Evolutionary conservation across 345 rosid species (phyloP).

Genomic region (Bretschneidera sinensis): DNA sequence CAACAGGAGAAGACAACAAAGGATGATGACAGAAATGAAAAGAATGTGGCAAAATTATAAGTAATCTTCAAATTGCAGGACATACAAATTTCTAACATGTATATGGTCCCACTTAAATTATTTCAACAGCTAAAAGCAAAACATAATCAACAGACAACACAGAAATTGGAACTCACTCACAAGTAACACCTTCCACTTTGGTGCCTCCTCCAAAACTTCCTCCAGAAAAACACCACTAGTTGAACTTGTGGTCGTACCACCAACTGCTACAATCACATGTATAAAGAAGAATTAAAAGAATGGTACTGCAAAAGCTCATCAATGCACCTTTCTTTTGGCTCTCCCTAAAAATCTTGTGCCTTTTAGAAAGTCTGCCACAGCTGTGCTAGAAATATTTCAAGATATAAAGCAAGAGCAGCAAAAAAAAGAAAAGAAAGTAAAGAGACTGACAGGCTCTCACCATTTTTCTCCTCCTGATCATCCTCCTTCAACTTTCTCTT

Average conservation of each 20-base stretch:
- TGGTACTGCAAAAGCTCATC: background rate
- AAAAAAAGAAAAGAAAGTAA: background rate
- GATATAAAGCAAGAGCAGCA: conserved; percentile 2
- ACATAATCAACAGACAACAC: conserved; percentile 13
- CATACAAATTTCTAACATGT: background rate
- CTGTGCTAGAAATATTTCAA: background rate
- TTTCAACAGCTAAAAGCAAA: background rate
- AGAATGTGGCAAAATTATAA: too few relatives aligned
- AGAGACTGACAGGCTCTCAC: conserved; percentile 20
- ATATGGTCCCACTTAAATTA: background rate
- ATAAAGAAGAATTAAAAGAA: conserved; percentile 12
- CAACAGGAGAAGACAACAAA: conserved; percentile 1
- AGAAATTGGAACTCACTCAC: conserved; percentile 78
- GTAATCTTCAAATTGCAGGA: background rate
- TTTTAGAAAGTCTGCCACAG: conserved; percentile 7
- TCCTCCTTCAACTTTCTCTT: conserved; percentile 56
- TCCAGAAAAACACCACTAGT: conserved; percentile 44
- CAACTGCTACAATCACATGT: conserved; percentile 28
- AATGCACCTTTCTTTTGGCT: background rate
- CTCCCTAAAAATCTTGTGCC: background rate
- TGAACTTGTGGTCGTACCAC: conserved; percentile 33
- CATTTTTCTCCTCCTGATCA: conserved; percentile 29
- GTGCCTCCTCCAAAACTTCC: conserved; percentile 84
- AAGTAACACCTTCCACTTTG: conserved; percentile 98
- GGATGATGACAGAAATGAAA: too few relatives aligned